Evolutionary conservation across 805 yeast genomes (phyloP), one percentile per base, ranked within the genome.

Genomic region (Saccharomyces eubayanus): DNA sequence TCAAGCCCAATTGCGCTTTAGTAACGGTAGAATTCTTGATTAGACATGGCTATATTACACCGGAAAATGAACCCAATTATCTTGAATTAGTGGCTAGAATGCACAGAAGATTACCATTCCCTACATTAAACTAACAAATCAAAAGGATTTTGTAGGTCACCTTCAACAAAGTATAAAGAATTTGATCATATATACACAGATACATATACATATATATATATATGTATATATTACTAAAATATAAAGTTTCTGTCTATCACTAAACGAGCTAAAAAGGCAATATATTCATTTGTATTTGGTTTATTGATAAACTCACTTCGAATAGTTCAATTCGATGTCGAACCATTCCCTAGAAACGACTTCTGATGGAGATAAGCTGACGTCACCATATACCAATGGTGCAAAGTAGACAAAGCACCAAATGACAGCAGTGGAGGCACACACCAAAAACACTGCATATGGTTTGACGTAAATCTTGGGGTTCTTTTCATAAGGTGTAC

Each of bases 1-100:
- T 94, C 74, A 94, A 92, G 69, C 96, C 96, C 28, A 94, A 92
- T 63, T 87, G 96, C 72, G 96, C 85, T 0, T 71, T 82, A 31
- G 85, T 91, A 2, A 74, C 87, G 30, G 75, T 90, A 14, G 97
- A 92, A 62, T 94, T 94, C 63, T 73, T 94, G 53, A 78, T 91
- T n/a, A 81, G 99, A 60, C 91, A 86, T 62, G 96, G 97, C 1
- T 65, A 76, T 31, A 66, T 92, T 10, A 80, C 85, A 0, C 75
- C 85, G 0, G 87, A 82, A 49, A 75, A 72, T 50, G 96, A 90
- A 62, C 80, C 82, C 0, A 77, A 84, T 54, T 89, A 79, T 59
- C 50, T 78, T n/a, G 84, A 83, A 60, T 77, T 92, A 1, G 72
- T 74, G 12, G 61, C 72, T 21, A 77, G 84, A 55, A 69, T 83